Base-by-base conservation (phyloP, 768 basidiomycete species). In the Clathrus columnatus region DNA sequence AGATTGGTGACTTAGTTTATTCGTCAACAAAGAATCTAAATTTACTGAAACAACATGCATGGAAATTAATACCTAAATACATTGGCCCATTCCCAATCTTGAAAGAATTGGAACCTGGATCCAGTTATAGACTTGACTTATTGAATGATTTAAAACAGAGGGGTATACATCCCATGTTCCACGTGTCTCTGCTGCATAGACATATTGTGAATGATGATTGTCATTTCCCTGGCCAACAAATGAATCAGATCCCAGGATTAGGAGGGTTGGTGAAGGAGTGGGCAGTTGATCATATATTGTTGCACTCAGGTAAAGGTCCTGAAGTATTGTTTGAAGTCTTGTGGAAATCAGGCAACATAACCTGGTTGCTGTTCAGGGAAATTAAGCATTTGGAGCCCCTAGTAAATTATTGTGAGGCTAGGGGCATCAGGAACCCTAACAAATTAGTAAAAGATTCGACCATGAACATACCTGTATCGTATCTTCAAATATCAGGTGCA, bases 181-280 rank as follows among this genome's bases (percentile, higher is more conserved):
- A 74, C 42, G 59, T 67, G 0, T 68, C 63, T 0, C 50, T 70
- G 1, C 57, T 74, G 0, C 54, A 66, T 0, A 61, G 65, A 17
- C 70, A 73, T 45, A 47, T 60, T 2, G 67, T 68, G 0, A 73
- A 71, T 51, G 69, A 72, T 52, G 68, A 73, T 50, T n/a, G 64
- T 1, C 41, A 53, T 21, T 70, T 70, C 51, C 66, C 68, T 0
- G 66, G 69, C 0, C 51, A 68, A 5, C 56, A 58, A 18, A 48
- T 60, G 23, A 58, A 44, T 2, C 68, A 68, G 32, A 29, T 71
- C 16, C 32, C 49, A 0, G 65, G 58, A 8, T 36, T 67, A 4
- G 62, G 63, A 0, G 60, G 63, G 3, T 21, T 56, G 2, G 61
- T 63, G 16, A 51, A 54, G 28, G 63, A 66, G 42, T 71, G 65